Evolutionary conservation across 306 rosid species (phyloP), one percentile per base, ranked within the genome.

Genomic region (Trifolium pratense): DNA sequence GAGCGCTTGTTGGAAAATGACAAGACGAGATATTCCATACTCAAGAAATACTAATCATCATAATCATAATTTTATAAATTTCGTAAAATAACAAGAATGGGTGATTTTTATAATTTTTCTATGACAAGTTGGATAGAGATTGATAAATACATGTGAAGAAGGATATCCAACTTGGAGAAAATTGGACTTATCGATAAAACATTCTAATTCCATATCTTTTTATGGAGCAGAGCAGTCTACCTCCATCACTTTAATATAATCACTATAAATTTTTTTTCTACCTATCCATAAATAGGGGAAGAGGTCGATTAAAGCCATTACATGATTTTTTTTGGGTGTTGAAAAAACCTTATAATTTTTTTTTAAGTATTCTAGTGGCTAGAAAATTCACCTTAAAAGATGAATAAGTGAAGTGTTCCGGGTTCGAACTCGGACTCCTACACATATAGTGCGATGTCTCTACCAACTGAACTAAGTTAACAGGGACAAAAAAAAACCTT

Each of bases 221-320:
- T 18, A 8, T 53, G 14, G 31, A 13, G 11, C 18, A 23, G 59
- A 13, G 11, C 18, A 23, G 8, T 23, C 16, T 57, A 25, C 16
- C n/a, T 57, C 63, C 63, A 57, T 57, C 37, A 57, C 17, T 51
- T 51, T 51, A n/a, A n/a, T n/a, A n/a, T n/a, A n/a, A n/a, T n/a
- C n/a, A n/a, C n/a, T n/a, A n/a, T n/a, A n/a, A n/a, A n/a, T n/a
- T n/a, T n/a, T n/a, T n/a, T n/a, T n/a, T n/a, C n/a, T n/a, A n/a
- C n/a, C n/a, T n/a, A n/a, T n/a, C n/a, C n/a, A n/a, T n/a, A n/a
- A n/a, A n/a, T n/a, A n/a, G n/a, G n/a, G n/a, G n/a, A n/a, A n/a
- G n/a, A n/a, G n/a, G n/a, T n/a, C n/a, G n/a, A n/a, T n/a, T n/a
- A n/a, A n/a, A n/a, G n/a, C n/a, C n/a, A n/a, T n/a, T n/a, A n/a